These are phyloP conservation scores for Ceratocystis lukuohia DNA, from an alignment of 2,329 filamentous ascomycete genomes.

Conservation along the genomic window DNA sequence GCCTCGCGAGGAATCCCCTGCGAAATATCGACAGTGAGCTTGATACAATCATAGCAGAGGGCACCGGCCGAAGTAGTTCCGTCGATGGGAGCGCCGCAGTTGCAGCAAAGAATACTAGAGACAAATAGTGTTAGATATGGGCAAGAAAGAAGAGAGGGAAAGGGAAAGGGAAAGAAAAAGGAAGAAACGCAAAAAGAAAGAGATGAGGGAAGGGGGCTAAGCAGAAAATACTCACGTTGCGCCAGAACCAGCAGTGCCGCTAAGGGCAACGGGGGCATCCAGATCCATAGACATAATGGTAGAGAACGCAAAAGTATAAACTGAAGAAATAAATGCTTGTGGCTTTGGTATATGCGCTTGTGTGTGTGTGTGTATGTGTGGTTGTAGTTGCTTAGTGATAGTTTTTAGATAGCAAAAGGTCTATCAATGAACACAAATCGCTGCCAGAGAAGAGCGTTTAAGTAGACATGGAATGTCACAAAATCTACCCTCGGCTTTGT, in stretches of 20 bases:
- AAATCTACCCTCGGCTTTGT: neutral
- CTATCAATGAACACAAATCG: neutral
- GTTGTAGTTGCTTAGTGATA: neutral
- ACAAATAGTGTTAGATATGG: neutral
- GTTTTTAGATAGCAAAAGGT: neutral
- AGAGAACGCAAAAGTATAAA: neutral
- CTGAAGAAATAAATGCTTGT: neutral
- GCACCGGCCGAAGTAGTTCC: constrained; percentile 76
- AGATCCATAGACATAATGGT: constrained; percentile 32
- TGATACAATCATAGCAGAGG: constrained; percentile 91
- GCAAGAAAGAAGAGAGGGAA: constrained; percentile 8
- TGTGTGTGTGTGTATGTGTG: neutral
- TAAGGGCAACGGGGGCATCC: constrained; percentile 32
- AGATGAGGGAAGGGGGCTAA: neutral
- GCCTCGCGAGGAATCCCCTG: constrained; percentile 83
- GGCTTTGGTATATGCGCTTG: neutral
- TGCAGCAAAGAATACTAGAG: constrained; percentile 82
- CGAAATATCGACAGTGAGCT: constrained; percentile 86
- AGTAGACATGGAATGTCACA: neutral
- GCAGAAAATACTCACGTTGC: constrained; percentile 30
- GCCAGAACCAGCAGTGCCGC: constrained; percentile 24
- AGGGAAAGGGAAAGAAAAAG: neutral
- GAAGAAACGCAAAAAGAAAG: neutral
- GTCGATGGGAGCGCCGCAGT: constrained; percentile 92
- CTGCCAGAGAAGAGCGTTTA: neutral